Percentiles rank a stretch among this genome's conserved stretches.
Conservation (phyloP, 2,329 filamentous ascomycete genomes). For the Malbranchea zuffiana region DNA sequence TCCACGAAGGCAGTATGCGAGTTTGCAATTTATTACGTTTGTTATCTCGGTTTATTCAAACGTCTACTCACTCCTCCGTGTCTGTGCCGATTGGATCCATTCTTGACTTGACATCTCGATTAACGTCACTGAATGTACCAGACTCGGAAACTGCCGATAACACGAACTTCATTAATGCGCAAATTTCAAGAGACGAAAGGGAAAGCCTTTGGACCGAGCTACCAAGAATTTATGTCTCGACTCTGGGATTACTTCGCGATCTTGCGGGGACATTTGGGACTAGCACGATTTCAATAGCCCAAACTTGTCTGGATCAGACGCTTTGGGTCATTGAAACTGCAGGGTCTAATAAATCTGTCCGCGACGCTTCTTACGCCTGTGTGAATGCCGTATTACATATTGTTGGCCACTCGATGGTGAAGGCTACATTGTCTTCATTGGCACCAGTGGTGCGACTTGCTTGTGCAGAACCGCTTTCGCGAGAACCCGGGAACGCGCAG, state of each 20-base stretch:
- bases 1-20: constrained; percentile 62
- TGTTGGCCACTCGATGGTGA: constrained; percentile 56
- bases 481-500: constrained; percentile 13
- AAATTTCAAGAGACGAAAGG: constrained; percentile 67
- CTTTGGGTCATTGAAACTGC: constrained; percentile 57
- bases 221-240: constrained; percentile 61
- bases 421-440: constrained; percentile 53
- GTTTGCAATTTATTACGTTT: constrained; percentile 55
- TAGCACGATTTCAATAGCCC: constrained; percentile 49
- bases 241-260: constrained; percentile 51
- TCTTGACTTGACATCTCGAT: constrained; percentile 56
- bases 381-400: constrained; percentile 48
- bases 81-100: constrained; percentile 56
- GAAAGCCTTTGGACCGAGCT: constrained; percentile 65
- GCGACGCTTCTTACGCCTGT: constrained; percentile 51
- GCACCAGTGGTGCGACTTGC: constrained; percentile 53
- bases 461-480: constrained; percentile 61
- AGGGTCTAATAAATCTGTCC: constrained; percentile 41
- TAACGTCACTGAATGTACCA: constrained; percentile 54
- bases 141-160: constrained; percentile 30
- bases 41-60: constrained; percentile 52
- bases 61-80: constrained; percentile 54
- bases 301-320: constrained; percentile 59
- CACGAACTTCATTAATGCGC: constrained; percentile 53
- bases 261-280: constrained; percentile 49